phyloP scores from a whole-genome alignment of 495 filamentous ascomycete species.

The Ascodesmis nigricans region DNA sequence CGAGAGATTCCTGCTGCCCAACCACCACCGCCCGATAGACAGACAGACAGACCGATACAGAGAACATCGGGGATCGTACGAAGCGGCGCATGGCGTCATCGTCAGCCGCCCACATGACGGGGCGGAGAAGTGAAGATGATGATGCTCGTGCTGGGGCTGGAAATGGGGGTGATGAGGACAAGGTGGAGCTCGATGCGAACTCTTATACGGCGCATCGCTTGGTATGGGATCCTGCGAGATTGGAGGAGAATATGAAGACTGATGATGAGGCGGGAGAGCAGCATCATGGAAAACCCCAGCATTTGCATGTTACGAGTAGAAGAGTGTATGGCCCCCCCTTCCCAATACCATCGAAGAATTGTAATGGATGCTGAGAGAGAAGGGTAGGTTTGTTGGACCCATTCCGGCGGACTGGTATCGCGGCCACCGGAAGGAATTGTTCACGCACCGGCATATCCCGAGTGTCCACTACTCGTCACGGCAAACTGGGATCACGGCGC shows the following conservation, averaged over 20 bases:
- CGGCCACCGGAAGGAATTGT: slow-evolving; percentile 19
- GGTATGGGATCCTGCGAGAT: slow-evolving; percentile 2
- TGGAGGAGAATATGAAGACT: neutral
- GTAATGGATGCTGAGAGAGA: slow-evolving; percentile 1
- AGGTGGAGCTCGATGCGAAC: slow-evolving; percentile 17
- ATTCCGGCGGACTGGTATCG: slow-evolving; percentile 19
- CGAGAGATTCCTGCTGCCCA: too few species aligned
- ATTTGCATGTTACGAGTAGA: slow-evolving; percentile 19
- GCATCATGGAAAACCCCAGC: slow-evolving; percentile 19
- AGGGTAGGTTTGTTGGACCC: slow-evolving; percentile 17
- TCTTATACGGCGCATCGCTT: slow-evolving; percentile 20
- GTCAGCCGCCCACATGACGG: too few species aligned
- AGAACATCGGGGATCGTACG: too few species aligned
- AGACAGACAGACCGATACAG: too few species aligned
- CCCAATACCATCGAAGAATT: neutral
- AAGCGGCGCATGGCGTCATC: too few species aligned
- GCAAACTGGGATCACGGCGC: slow-evolving; percentile 8
- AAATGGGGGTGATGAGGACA: too few species aligned
- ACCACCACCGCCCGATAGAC: too few species aligned
- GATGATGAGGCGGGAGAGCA: slow-evolving; percentile 2
- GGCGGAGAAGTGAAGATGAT: too few species aligned
- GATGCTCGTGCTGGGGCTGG: too few species aligned
- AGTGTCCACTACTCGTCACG: slow-evolving; percentile 14
- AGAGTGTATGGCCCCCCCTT: slow-evolving; percentile 9
- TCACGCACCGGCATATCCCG: too few species aligned